Evolutionary conservation across 2,329 filamentous ascomycete genomes (phyloP).

Genomic region (Aspergillus glaucus): DNA sequence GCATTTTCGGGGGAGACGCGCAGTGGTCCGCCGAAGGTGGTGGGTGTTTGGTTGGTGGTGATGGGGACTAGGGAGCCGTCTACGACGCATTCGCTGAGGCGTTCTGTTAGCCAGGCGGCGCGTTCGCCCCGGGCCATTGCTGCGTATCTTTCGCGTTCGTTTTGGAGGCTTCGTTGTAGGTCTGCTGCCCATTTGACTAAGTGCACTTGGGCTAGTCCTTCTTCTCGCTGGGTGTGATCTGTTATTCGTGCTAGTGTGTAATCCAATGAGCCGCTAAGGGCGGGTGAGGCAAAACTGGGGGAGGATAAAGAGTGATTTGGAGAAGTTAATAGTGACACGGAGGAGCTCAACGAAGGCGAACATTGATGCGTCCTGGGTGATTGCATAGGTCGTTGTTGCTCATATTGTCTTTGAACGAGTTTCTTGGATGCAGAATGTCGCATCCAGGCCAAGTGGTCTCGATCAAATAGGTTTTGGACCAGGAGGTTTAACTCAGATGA

Average conservation of each 20-base stretch:
- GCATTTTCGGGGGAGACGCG: constrained; percentile 19
- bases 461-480: constrained; percentile 69
- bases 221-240: constrained; percentile 55
- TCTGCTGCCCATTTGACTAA: constrained; percentile 78
- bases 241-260: constrained; percentile 57
- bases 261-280: constrained; percentile 34
- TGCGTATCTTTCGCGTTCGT: constrained; percentile 65
- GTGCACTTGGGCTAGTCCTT: constrained; percentile 60
- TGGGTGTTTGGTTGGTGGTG: constrained; percentile 25
- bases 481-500: constrained; percentile 66
- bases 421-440: constrained; percentile 79
- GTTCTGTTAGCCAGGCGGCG: constrained; percentile 62
- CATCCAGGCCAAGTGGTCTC: constrained; percentile 71
- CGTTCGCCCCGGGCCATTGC: constrained; percentile 56
- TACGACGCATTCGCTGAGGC: constrained; percentile 59
- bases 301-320: constrained; percentile 21
- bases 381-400: constrained; percentile 10
- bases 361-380: constrained; percentile 13
- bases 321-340: constrained; percentile 22
- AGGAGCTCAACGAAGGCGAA: constrained; percentile 8
- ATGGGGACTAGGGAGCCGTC: constrained; percentile 58
- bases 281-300: constrained; percentile 20
- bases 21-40: constrained; percentile 19
- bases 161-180: constrained; percentile 67
- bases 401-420: constrained; percentile 62